These are phyloP conservation scores for Phlyctochytrium planicorne DNA, from an alignment of 192 early-diverging fungal species.

Conservation along the genomic window DNA sequence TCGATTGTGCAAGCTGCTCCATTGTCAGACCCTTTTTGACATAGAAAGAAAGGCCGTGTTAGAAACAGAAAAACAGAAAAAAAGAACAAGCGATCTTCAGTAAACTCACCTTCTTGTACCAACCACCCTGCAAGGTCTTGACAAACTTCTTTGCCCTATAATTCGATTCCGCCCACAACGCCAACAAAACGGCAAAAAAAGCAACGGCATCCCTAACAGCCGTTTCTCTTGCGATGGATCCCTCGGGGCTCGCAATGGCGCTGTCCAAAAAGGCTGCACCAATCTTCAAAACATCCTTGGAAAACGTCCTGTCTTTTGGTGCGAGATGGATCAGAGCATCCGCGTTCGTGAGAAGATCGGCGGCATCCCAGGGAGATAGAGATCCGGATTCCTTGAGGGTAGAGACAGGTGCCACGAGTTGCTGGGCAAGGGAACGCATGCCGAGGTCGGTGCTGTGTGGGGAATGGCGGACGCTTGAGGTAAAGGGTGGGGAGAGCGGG, in stretches of 20 bases:
- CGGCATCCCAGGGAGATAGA: conserved; percentile 6
- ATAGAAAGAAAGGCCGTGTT: no score
- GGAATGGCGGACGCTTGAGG: neutral
- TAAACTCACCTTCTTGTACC: conserved; percentile 1
- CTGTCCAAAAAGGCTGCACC: neutral
- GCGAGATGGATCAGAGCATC: neutral
- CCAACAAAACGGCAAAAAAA: neutral
- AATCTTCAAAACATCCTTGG: neutral
- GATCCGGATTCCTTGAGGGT: neutral
- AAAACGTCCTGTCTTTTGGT: neutral
- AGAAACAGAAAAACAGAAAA: no score
- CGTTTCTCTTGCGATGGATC: neutral
- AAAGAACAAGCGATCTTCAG: neutral
- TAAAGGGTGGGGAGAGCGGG: no score
- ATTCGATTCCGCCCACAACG: neutral
- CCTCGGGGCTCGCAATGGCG: conserved; percentile 1
- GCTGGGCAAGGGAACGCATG: conserved; percentile 2
- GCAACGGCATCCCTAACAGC: conserved; percentile 1
- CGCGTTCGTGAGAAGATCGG: conserved; percentile 5
- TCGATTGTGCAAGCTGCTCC: conserved; percentile 2
- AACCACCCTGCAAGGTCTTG: conserved; percentile 1
- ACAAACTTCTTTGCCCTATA: conserved; percentile 2
- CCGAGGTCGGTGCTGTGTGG: conserved; percentile 1
- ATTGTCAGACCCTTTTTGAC: conserved; percentile 3
- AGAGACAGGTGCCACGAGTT: neutral